phyloP scores from a whole-genome alignment of 768 basidiomycete species.

The Phlebiopsis flavidoalba region DNA sequence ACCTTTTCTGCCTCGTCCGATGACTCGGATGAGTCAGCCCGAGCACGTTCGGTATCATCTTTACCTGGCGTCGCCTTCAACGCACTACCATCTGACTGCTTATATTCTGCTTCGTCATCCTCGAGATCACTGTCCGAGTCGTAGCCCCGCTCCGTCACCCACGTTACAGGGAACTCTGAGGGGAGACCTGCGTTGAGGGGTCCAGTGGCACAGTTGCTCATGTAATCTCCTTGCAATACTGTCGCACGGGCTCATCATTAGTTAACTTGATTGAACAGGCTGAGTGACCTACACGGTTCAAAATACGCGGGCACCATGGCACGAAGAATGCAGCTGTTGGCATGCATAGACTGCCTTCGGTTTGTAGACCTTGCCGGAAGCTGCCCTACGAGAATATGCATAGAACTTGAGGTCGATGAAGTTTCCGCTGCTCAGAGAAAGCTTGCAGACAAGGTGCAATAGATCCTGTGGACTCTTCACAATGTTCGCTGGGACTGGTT shows the following conservation, averaged over 20 bases:
- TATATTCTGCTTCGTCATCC: not conserved
- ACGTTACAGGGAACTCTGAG: not conserved
- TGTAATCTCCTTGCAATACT: not conserved
- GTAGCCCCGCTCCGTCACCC: not conserved
- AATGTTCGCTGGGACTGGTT: not conserved
- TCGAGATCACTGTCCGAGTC: slow-evolving; percentile 7
- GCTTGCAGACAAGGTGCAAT: not conserved
- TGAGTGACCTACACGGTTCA: slow-evolving; percentile 20
- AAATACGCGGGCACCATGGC: slow-evolving; percentile 25
- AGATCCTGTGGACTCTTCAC: not conserved
- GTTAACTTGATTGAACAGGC: slow-evolving; percentile 6
- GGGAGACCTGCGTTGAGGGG: not conserved
- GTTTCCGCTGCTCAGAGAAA: slow-evolving; percentile 11
- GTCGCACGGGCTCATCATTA: not conserved
- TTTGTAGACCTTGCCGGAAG: slow-evolving; percentile 8
- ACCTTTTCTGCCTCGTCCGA: not conserved
- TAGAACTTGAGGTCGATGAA: slow-evolving; percentile 29
- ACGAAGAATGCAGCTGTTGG: slow-evolving; percentile 23
- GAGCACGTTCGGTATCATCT: not conserved
- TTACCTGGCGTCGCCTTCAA: not conserved
- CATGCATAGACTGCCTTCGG: slow-evolving; percentile 24
- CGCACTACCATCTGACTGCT: too few species aligned
- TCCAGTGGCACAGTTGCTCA: not conserved
- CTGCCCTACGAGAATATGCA: slow-evolving; percentile 20
- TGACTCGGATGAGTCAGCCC: too few species aligned